These are phyloP conservation scores for Rhododendron griersonianum DNA, from an alignment of 148 eudicot species.

Conservation along the genomic window DNA sequence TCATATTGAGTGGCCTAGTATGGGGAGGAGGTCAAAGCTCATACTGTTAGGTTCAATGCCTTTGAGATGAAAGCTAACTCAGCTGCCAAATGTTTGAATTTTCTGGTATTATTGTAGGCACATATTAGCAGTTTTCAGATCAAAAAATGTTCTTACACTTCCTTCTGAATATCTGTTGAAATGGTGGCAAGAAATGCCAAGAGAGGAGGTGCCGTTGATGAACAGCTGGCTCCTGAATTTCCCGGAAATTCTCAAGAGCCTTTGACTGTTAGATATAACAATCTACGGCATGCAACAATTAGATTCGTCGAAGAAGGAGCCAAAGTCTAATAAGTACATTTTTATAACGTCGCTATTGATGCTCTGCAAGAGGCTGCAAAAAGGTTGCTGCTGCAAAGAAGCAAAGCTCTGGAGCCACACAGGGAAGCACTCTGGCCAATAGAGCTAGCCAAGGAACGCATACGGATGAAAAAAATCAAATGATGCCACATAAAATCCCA, in stretches of 20 bases:
- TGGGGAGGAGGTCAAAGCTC: no score
- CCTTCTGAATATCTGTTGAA: slow-evolving; percentile 23
- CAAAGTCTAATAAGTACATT: slow-evolving; percentile 18
- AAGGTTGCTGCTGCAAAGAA: slow-evolving; percentile 36
- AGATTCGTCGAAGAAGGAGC: no score
- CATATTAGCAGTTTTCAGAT: slow-evolving; percentile 22
- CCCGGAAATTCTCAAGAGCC: no score
- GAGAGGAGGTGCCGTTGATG: no score
- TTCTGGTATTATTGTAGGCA: slow-evolving; percentile 15
- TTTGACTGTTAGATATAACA: no score
- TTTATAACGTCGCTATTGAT: slow-evolving; percentile 32
- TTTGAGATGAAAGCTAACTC: no score
- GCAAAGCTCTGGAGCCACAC: slow-evolving; percentile 16
- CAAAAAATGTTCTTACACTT: slow-evolving; percentile 27
- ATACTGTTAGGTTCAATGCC: no score
- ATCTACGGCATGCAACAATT: no score
- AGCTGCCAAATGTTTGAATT: no score
- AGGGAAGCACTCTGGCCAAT: slow-evolving; percentile 12
- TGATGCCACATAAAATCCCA: slow-evolving; percentile 3
- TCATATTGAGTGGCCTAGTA: no score
- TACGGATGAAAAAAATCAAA: slow-evolving; percentile 15
- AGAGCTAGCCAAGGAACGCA: slow-evolving; percentile 18
- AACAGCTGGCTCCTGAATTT: no score
- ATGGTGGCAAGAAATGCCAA: slow-evolving; percentile 18
- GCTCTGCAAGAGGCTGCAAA: slow-evolving; percentile 37